Evolutionary conservation across 441 rosid genomes (phyloP).

Genomic region (Euphorbia celastroides): DNA sequence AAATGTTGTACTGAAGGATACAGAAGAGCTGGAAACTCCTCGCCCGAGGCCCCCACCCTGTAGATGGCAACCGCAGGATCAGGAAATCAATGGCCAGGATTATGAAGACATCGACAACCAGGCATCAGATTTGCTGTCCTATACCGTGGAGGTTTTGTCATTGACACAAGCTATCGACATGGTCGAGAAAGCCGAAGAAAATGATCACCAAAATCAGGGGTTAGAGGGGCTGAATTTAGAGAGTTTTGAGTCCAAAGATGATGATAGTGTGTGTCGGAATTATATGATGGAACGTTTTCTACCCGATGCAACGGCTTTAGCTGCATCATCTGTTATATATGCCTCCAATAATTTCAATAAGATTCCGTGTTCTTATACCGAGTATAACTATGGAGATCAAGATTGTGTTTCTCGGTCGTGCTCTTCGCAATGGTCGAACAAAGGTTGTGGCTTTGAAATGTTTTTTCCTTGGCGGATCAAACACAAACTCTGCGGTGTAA

Average conservation of each 20-base stretch:
- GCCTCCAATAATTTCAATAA: constrained; percentile 23
- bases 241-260: constrained; percentile 23
- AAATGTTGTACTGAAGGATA: constrained; percentile 18
- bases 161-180: constrained; percentile 83
- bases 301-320: constrained; percentile 79
- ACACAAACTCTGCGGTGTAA: constrained; percentile 59
- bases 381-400: constrained; percentile 22
- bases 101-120: constrained; percentile 29
- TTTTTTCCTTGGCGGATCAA: constrained; percentile 68
- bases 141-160: constrained; percentile 53
- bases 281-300: constrained; percentile 77
- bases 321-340: constrained; percentile 32
- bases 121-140: constrained; percentile 23
- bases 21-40: constrained; percentile 37
- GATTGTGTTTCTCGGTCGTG: constrained; percentile 15
- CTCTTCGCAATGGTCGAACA: constrained; percentile 35
- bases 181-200: constrained; percentile 49
- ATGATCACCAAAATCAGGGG: constrained; percentile 11
- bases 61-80: constrained; percentile 32
- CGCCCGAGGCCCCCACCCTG: constrained; percentile 69
- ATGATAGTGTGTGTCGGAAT: constrained; percentile 37
- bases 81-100: constrained; percentile 12
- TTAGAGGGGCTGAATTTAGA: constrained; percentile 33
- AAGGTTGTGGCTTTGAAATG: constrained; percentile 63
- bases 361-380: constrained; percentile 27